Evolutionary conservation across 2,329 filamentous ascomycete species (phyloP).

Genomic region (Arthrobotrys megalospora): DNA sequence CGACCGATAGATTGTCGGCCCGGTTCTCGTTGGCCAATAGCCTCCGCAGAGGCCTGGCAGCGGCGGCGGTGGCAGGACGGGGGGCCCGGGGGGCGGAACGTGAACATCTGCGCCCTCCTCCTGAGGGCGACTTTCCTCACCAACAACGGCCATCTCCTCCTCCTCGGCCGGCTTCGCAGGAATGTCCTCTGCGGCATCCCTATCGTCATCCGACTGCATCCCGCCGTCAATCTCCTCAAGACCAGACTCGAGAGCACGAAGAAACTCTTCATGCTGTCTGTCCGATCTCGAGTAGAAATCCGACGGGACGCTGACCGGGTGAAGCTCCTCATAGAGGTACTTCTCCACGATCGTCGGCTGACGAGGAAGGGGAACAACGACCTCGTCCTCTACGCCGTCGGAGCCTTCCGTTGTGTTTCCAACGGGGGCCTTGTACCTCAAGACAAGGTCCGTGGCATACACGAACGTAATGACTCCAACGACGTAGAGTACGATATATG

Average conservation of each 20-base stretch:
- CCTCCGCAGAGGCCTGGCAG: no score
- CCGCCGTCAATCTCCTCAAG: not conserved
- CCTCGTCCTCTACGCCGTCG: no score
- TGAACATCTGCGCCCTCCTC: not conserved
- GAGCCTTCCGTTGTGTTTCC: no score
- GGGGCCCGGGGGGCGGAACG: no score
- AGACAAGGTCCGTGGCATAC: not conserved
- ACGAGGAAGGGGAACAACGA: no score
- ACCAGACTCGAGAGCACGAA: not conserved
- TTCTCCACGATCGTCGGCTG: not conserved
- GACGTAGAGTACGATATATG: not conserved
- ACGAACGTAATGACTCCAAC: not conserved
- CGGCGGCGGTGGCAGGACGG: no score
- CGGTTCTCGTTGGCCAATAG: no score
- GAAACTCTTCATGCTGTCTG: not conserved
- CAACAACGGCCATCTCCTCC: not conserved
- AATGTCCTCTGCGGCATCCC: not conserved
- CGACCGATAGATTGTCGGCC: no score
- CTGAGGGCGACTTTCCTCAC: not conserved
- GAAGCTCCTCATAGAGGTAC: constrained; percentile 1
- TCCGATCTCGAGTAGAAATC: not conserved
- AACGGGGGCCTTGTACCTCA: not conserved
- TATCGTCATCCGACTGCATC: not conserved
- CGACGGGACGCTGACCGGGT: not conserved
- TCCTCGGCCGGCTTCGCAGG: not conserved